Evolutionary conservation across 179 eudicot species (phyloP).

Genomic region (Heliamphora pulchella): DNA sequence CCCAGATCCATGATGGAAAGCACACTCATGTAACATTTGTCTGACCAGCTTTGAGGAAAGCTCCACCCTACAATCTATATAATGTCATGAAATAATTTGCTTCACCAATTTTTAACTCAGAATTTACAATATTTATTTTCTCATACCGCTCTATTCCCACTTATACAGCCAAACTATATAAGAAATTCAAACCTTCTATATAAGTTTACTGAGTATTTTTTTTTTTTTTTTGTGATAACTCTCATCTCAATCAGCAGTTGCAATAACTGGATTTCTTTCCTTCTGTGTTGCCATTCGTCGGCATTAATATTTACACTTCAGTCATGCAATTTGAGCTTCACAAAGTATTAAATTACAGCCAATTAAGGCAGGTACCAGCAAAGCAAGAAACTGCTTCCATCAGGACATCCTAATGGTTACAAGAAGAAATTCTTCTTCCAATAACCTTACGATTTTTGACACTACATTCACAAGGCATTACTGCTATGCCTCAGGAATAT

Average conservation of each 20-base stretch:
- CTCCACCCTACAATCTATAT: no score
- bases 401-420: not conserved
- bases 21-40: no score
- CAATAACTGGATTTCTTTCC: not conserved
- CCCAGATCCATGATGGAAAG: no score
- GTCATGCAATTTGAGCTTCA: not conserved
- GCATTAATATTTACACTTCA: no score
- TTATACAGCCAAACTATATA: not conserved
- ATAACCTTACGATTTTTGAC: not conserved
- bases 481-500: not conserved
- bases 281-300: not conserved
- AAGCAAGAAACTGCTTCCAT: not conserved
- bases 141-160: not conserved
- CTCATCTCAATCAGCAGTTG: not conserved
- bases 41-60: no score
- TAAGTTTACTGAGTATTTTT: no score
- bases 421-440: not conserved
- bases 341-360: not conserved
- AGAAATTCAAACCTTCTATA: not conserved
- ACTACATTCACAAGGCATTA: not conserved
- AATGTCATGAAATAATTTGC: not conserved
- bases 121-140: not conserved
- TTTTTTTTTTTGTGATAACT: no score
- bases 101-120: not conserved
- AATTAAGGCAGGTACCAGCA: not conserved